Evolutionary conservation across 768 basidiomycete species (phyloP), one percentile per base, ranked within the genome.

Genomic region (Boletus rubroflammeus): DNA sequence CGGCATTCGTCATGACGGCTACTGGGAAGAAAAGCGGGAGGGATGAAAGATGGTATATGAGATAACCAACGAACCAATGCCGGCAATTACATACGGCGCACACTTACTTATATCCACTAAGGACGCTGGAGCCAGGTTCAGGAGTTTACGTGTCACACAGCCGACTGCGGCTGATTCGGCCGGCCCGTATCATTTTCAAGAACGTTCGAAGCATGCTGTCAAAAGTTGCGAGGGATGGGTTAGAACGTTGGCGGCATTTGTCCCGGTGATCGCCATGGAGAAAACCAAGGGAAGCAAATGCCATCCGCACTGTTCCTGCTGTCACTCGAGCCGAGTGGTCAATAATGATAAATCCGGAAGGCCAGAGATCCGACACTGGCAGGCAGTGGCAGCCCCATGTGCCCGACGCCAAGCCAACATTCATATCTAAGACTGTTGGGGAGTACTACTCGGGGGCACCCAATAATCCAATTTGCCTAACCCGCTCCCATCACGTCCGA

Each of bases 151-250:
- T 47, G 17, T 38, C 7, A 23, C 53, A 61, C 54, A 42, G 47
- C 38, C 55, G 38, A 53, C 14, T 21, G 7, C 21, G 47, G 50
- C 19, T 45, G 6, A 7, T 15, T 14, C 31, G 15, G 26, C 3
- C 23, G n/a, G n/a, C n/a, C n/a, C 46, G 9, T 8, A 43, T 43
- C 35, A 41, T 3, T 5, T 13, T 19, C 23, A 15, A 17, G 53
- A 62, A 62, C 61, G 61, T 59, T 59, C 19, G 52, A 13, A 10
- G 7, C 35, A 40, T 19, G 32, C n/a, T 25, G 46, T 35, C 50
- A 50, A 11, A 32, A 6, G 23, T 39, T 13, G n/a, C 25, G 13
- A 19, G 25, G 11, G 14, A 14, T n/a, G 48, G 34, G 39, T 35
- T 41, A 52, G 19, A 43, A 25, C 40, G 26, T 36, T 51, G 21